These are phyloP conservation scores for Toxoplasma gondii DNA, from an alignment of 169 alveolate genomes.

Conservation along the genomic window DNA sequence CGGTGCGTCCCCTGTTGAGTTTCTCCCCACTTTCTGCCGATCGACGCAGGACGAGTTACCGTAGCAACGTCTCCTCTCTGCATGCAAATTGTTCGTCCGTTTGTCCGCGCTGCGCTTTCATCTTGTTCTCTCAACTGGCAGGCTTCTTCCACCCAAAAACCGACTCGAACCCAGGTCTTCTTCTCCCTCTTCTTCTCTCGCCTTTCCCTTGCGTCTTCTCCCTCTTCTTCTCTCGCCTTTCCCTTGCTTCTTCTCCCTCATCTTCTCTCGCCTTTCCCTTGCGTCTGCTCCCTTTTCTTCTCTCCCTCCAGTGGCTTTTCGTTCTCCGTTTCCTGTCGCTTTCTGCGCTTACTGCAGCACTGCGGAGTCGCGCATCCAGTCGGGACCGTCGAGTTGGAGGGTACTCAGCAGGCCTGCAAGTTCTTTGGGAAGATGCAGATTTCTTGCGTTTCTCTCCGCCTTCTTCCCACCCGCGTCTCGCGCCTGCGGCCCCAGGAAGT, in stretches of 20 bases:
- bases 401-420: conserved; percentile 72
- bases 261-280: background rate
- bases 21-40: too few species aligned
- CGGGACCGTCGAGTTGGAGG: conserved; percentile 41
- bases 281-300: too few species aligned
- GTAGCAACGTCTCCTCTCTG: too few species aligned
- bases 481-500: background rate
- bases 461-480: background rate
- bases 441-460: conserved; percentile 13
- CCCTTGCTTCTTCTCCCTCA: background rate
- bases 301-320: background rate
- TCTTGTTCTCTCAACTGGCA: too few species aligned
- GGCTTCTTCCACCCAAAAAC: too few species aligned
- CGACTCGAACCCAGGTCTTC: too few species aligned
- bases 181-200: too few species aligned
- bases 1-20: background rate
- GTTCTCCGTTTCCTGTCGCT: background rate
- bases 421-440: conserved; percentile 70
- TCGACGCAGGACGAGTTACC: too few species aligned
- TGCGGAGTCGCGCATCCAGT: background rate
- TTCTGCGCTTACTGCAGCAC: conserved; percentile 42
- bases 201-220: too few species aligned
- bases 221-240: background rate
- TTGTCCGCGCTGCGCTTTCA: too few species aligned
- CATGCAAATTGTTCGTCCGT: too few species aligned